Conservation (phyloP, 1,139 yeast species). For the Pichia sp. region DNA sequence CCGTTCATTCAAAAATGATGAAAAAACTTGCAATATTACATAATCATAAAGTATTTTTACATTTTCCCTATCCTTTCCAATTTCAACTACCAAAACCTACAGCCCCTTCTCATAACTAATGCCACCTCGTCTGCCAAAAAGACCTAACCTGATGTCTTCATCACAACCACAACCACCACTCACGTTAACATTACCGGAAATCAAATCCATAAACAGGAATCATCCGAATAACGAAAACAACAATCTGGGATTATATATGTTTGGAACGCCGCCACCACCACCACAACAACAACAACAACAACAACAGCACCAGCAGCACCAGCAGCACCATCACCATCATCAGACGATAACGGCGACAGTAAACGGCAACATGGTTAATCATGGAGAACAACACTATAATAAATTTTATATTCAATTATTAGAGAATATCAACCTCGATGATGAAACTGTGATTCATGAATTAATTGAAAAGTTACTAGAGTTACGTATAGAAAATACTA, state of each 20-base stretch:
- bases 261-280: not conserved
- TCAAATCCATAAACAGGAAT: not conserved
- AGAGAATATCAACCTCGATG: slow-evolving; percentile 19
- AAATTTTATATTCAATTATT: slow-evolving; percentile 6
- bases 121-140: not conserved
- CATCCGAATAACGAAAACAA: not conserved
- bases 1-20: too few species aligned
- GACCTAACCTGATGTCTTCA: not conserved
- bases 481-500: slow-evolving; percentile 18
- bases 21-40: too few species aligned
- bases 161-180: not conserved
- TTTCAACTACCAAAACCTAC: not conserved
- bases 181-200: slow-evolving; percentile 1
- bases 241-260: not conserved
- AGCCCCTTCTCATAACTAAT: not conserved
- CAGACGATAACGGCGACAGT: not conserved
- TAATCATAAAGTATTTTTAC: too few species aligned
- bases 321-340: not conserved
- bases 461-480: slow-evolving; percentile 21
- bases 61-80: not conserved
- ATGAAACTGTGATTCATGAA: slow-evolving; percentile 17
- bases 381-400: not conserved
- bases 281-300: not conserved
- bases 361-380: not conserved
- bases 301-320: not conserved